phyloP scores from a whole-genome alignment of 768 basidiomycete genomes.

The Lactarius hatsudake region DNA sequence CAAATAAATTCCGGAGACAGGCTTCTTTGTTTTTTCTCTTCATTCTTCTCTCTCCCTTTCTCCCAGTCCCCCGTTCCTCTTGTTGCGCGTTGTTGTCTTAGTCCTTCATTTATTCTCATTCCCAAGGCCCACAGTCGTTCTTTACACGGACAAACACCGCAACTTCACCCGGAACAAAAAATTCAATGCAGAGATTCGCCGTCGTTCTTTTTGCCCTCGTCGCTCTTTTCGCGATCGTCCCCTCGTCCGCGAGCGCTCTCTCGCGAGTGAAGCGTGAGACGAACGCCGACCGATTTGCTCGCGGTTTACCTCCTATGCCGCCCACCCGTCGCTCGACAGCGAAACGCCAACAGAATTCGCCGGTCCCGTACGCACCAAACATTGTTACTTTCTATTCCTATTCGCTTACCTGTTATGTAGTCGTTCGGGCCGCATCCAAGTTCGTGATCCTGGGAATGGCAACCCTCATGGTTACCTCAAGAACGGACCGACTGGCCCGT shows the following conservation, averaged over 20 bases:
- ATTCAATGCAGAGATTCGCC: conserved; percentile 9
- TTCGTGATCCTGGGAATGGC: background rate
- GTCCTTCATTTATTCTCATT: background rate
- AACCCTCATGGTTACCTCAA: background rate
- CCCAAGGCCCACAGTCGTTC: background rate
- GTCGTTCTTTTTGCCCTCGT: conserved; percentile 10
- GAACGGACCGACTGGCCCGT: background rate
- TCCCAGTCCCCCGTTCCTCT: background rate
- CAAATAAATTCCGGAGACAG: background rate
- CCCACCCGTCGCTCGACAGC: background rate
- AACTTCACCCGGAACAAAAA: background rate
- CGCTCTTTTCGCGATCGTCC: conserved; percentile 5
- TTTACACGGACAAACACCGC: background rate
- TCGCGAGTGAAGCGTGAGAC: background rate
- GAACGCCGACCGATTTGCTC: background rate
- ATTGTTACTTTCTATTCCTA: background rate
- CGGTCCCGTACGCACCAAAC: background rate
- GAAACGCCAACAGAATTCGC: background rate
- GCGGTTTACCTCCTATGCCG: conserved; percentile 2
- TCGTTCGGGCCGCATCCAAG: background rate
- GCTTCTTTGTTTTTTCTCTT: background rate
- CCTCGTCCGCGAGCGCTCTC: background rate
- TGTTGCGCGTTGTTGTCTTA: background rate
- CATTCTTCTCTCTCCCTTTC: background rate
- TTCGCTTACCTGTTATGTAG: background rate